phyloP scores from a whole-genome alignment of 768 basidiomycete genomes.

The Dentipellis sp. region DNA sequence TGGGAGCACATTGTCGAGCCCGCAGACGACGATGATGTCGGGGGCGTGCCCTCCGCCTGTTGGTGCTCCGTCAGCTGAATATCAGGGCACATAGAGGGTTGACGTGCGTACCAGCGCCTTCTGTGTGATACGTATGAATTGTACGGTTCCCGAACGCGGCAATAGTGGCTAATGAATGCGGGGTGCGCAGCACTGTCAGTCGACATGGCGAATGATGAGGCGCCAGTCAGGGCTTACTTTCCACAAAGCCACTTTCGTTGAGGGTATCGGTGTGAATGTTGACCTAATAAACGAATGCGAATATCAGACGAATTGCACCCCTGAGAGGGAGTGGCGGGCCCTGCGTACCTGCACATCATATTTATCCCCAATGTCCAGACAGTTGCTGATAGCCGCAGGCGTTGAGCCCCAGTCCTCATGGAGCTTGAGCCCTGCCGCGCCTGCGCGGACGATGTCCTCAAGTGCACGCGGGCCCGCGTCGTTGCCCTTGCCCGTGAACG shows the following conservation, averaged over 20 bases:
- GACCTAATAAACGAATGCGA: constrained; percentile 28
- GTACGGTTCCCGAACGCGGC: constrained; percentile 83
- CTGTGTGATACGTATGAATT: constrained; percentile 96
- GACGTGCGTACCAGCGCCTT: constrained; percentile 69
- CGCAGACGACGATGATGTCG: constrained; percentile 97
- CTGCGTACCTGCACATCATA: constrained; percentile 83
- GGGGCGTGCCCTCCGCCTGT: constrained; percentile 92
- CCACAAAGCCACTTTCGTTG: constrained; percentile 96
- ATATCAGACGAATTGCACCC: neutral
- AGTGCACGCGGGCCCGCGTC: constrained; percentile 70
- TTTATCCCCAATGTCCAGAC: constrained; percentile 75
- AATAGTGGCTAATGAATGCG: constrained; percentile 58
- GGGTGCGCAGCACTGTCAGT: no score
- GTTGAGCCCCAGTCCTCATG: constrained; percentile 98
- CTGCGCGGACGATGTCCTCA: constrained; percentile 75
- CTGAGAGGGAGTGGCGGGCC: neutral
- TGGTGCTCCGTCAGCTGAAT: neutral
- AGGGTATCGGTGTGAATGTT: constrained; percentile 97
- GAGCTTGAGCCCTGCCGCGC: constrained; percentile 84
- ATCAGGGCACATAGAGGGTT: neutral
- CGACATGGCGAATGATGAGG: no score
- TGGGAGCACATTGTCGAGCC: constrained; percentile 80
- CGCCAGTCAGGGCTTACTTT: constrained; percentile 44
- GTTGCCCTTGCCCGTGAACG: constrained; percentile 94
- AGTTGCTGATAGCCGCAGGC: constrained; percentile 69